Conservation (phyloP, 345 rosid species). For the Punica granatum region DNA sequence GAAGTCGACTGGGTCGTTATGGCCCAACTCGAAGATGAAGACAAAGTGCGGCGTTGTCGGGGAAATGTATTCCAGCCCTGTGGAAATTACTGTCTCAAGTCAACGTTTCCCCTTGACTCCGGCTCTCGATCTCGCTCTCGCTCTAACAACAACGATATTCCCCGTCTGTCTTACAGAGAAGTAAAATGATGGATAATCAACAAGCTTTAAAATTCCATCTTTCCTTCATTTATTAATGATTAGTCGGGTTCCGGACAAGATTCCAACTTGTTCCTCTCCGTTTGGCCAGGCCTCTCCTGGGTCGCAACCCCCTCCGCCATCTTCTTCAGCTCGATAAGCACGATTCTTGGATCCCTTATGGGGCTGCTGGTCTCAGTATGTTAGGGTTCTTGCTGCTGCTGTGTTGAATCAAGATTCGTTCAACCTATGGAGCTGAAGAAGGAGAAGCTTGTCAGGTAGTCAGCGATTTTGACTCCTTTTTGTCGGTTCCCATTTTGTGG, state of each 20-base stretch:
- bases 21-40: too few relatives aligned
- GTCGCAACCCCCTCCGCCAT: neutral
- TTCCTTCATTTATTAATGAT: neutral
- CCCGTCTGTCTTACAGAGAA: neutral
- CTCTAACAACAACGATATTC: neutral
- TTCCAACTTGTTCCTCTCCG: neutral
- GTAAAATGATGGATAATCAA: neutral
- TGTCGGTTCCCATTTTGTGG: constrained; percentile 9
- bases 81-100: neutral
- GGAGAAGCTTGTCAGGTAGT: constrained; percentile 57
- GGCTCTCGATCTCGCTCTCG: too few relatives aligned
- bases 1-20: too few relatives aligned
- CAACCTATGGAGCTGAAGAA: constrained; percentile 48
- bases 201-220: neutral
- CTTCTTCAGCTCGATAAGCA: neutral
- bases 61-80: too few relatives aligned
- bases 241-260: neutral
- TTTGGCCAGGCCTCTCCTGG: neutral
- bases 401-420: neutral
- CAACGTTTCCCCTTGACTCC: neutral
- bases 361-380: neutral
- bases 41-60: too few relatives aligned
- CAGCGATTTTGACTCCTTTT: constrained; percentile 2
- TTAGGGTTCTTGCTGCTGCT: neutral
- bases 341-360: neutral